Conservation (phyloP, 176 grass and related monocot genomes). For the Hordeum vulgare region MorexV3_pseudomolecules_assembly NC_058524.1:599462892-599463391, state of each 20-base stretch:
- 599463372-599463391: too few species aligned
- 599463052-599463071: not conserved
- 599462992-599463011: not conserved
- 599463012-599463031: not conserved
- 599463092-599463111: not conserved
- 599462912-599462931: too few species aligned
- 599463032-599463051: not conserved
- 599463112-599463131: not conserved
- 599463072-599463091: not conserved
- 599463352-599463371: too few species aligned
- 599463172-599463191: not conserved
- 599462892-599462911: too few species aligned
- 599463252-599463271: not conserved
- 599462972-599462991: too few species aligned
- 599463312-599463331: not conserved
- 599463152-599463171: not conserved
- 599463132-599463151: not conserved
- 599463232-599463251: not conserved
- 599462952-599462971: too few species aligned
- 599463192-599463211: not conserved
- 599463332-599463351: too few species aligned
- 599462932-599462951: too few species aligned
- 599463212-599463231: not conserved
- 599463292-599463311: not conserved
- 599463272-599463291: not conserved